Evolutionary conservation across 1,284 basidiomycete genomes (phyloP).

Genomic region (Leccinum fallax): DNA sequence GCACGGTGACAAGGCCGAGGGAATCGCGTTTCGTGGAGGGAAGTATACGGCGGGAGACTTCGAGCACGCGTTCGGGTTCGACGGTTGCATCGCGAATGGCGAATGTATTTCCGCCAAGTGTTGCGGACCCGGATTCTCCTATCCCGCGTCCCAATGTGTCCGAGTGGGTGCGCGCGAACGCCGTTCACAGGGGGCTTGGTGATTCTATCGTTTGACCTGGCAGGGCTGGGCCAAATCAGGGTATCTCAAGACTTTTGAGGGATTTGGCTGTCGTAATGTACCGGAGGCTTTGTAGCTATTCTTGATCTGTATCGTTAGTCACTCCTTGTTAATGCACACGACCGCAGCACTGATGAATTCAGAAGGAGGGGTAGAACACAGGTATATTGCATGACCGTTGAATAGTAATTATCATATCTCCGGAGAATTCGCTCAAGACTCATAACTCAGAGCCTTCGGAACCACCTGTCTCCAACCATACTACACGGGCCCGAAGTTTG

Average conservation of each 20-base stretch:
- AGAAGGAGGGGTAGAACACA: constrained; percentile 18
- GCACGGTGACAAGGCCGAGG: neutral
- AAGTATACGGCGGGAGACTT: constrained; percentile 3
- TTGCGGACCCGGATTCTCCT: constrained; percentile 54
- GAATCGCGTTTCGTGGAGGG: constrained; percentile 4
- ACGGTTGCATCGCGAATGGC: constrained; percentile 6
- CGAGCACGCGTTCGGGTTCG: constrained; percentile 1
- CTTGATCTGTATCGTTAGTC: constrained; percentile 24
- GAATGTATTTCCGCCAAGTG: constrained; percentile 42
- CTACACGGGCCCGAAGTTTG: constrained; percentile 35
- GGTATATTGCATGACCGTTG: constrained; percentile 1
- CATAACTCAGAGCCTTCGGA: constrained; percentile 38
- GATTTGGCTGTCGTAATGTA: neutral
- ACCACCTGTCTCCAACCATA: constrained; percentile 39
- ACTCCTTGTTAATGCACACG: neutral
- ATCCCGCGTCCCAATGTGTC: constrained; percentile 53
- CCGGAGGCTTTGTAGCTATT: neutral
- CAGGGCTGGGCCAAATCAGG: constrained; percentile 9
- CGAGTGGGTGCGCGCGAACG: constrained; percentile 59
- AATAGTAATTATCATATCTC: constrained; percentile 11
- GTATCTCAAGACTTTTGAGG: neutral
- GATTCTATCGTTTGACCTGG: constrained; percentile 6
- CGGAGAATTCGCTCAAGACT: constrained; percentile 20
- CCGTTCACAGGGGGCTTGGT: constrained; percentile 20
- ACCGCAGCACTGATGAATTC: constrained; percentile 12